Evolutionary conservation across 2,329 filamentous ascomycete genomes (phyloP).

Genomic region (Fusarium phyllophilum): DNA sequence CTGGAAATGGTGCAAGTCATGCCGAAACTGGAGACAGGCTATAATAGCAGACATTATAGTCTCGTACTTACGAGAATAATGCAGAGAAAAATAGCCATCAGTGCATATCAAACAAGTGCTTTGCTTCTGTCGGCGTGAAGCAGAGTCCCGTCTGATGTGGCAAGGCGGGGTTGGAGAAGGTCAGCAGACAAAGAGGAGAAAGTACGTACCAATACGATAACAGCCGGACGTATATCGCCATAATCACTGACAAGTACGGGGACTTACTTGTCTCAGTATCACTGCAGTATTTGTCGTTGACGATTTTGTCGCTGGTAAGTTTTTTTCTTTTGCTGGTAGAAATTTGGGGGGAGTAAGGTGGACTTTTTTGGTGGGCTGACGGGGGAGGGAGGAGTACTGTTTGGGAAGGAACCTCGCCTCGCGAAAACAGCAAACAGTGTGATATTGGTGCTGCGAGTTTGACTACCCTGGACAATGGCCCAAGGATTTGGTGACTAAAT

Average conservation of each 20-base stretch:
- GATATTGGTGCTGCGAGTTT: neutral
- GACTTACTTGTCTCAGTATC: neutral
- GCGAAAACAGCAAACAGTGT: neutral
- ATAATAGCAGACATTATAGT: neutral
- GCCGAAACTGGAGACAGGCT: neutral
- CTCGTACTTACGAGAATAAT: neutral
- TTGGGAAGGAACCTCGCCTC: slow-evolving; percentile 31
- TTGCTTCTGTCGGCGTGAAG: slow-evolving; percentile 15
- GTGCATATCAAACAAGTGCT: neutral
- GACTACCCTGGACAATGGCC: slow-evolving; percentile 15
- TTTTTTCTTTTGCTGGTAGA: slow-evolving; percentile 21
- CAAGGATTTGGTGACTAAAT: neutral
- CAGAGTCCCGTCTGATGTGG: slow-evolving; percentile 8
- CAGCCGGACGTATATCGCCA: neutral
- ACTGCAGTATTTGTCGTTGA: neutral
- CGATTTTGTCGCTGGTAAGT: neutral
- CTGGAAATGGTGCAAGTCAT: neutral
- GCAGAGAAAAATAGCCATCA: neutral
- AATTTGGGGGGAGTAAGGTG: slow-evolving; percentile 27
- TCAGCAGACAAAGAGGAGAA: slow-evolving; percentile 29
- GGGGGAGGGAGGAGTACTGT: slow-evolving; percentile 1
- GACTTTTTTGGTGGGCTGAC: slow-evolving; percentile 32
- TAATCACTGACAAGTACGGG: neutral
- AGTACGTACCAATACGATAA: slow-evolving; percentile 1
- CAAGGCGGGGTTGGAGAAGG: slow-evolving; percentile 26